Evolutionary conservation across 768 basidiomycete species (phyloP).

Genomic region (Sporobolomyces roseus): DNA sequence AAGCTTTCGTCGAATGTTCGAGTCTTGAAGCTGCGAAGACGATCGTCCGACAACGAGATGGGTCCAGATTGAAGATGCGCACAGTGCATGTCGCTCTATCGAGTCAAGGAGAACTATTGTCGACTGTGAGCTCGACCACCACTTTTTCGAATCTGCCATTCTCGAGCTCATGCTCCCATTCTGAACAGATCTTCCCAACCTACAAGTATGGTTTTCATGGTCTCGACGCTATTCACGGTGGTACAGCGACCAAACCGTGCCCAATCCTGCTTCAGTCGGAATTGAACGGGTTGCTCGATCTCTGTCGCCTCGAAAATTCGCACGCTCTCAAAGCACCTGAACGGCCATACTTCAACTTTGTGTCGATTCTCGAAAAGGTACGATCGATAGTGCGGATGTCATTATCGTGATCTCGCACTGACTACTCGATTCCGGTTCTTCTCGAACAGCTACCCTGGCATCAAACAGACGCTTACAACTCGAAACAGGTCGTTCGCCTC

Average conservation of each 20-base stretch:
- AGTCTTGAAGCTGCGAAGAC: slow-evolving; percentile 14
- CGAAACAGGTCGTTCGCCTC: slow-evolving; percentile 20
- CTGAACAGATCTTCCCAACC: slow-evolving; percentile 35
- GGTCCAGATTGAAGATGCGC: slow-evolving; percentile 8
- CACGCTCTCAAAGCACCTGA: slow-evolving; percentile 36
- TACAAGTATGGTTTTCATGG: slow-evolving; percentile 25
- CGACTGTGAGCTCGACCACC: slow-evolving; percentile 19
- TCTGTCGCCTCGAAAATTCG: slow-evolving; percentile 29
- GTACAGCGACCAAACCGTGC: not conserved
- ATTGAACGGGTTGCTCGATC: slow-evolving; percentile 25
- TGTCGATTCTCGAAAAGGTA: slow-evolving; percentile 38
- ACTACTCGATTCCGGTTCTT: too few relatives aligned
- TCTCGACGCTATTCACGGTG: not conserved
- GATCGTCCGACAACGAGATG: slow-evolving; percentile 33
- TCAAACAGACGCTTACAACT: slow-evolving; percentile 13
- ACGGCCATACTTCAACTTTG: slow-evolving; percentile 36
- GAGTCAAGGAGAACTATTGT: slow-evolving; percentile 21
- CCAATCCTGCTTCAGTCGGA: slow-evolving; percentile 34
- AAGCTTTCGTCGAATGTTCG: slow-evolving; percentile 35
- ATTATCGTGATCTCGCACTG: too few relatives aligned
- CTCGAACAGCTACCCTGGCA: slow-evolving; percentile 27
- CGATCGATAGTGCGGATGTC: too few relatives aligned
- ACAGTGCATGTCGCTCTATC: slow-evolving; percentile 29
- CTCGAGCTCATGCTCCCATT: not conserved
- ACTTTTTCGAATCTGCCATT: not conserved